These are phyloP conservation scores for Adansonia grandidieri DNA, from an alignment of 441 rosid genomes.

Conservation along the genomic window DNA sequence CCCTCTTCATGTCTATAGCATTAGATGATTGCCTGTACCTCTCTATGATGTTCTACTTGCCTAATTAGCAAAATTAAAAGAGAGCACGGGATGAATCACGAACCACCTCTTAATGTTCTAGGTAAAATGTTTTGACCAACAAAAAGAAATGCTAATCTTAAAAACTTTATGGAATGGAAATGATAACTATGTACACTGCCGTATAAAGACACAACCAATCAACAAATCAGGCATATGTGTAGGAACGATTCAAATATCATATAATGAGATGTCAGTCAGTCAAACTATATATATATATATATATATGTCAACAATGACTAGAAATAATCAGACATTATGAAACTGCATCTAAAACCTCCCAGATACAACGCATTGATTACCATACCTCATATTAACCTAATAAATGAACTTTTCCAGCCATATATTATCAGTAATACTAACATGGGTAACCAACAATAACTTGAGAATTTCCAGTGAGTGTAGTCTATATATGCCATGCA, in stretches of 20 bases:
- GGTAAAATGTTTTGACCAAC: not conserved
- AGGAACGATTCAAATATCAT: not conserved
- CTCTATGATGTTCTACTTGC: not conserved
- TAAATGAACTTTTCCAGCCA: conserved; percentile 7
- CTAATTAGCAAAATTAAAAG: conserved; percentile 3
- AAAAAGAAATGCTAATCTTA: not conserved
- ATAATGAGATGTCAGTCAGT: not conserved
- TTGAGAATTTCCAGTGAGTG: not conserved
- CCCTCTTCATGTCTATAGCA: not conserved
- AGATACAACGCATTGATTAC: not conserved
- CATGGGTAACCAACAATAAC: not conserved
- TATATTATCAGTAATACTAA: not conserved
- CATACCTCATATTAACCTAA: not conserved
- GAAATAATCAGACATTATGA: not conserved
- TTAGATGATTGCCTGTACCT: not conserved
- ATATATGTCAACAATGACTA: not conserved
- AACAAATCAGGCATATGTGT: not conserved
- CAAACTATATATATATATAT: not conserved
- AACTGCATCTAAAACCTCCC: not conserved
- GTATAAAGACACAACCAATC: not conserved
- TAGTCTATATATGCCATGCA: conserved; percentile 1
- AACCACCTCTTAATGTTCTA: not conserved
- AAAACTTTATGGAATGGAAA: not conserved
- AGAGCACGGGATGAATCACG: not conserved
- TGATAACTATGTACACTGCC: not conserved